Evolutionary conservation across 768 basidiomycete genomes (phyloP).

Genomic region (Mrakia blollopis): DNA sequence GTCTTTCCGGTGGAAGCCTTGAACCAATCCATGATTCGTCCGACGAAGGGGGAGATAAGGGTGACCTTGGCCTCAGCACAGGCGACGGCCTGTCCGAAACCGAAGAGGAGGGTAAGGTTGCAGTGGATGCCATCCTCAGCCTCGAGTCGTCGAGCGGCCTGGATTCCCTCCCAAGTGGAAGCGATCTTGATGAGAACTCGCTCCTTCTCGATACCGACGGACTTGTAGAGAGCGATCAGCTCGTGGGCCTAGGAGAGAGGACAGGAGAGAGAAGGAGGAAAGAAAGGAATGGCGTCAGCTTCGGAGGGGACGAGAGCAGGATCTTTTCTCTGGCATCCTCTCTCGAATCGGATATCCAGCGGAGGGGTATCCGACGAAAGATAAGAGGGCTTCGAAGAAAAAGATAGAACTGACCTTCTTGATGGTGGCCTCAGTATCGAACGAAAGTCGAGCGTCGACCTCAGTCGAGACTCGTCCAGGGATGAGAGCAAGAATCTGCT

Average conservation of each 20-base stretch:
- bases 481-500: constrained; percentile 88
- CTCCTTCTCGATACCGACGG: constrained; percentile 87
- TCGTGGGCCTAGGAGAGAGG: constrained; percentile 47
- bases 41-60: constrained; percentile 98
- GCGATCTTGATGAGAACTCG: constrained; percentile 99
- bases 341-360: background rate
- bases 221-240: constrained; percentile 89
- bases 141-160: constrained; percentile 95
- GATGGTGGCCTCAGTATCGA: constrained; percentile 89
- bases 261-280: background rate
- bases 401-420: constrained; percentile 56
- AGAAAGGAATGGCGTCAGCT: constrained; percentile 20
- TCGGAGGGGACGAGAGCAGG: background rate
- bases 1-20: constrained; percentile 76
- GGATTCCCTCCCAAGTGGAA: constrained; percentile 99
- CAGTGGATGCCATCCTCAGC: constrained; percentile 89
- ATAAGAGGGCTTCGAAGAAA: background rate
- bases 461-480: constrained; percentile 99
- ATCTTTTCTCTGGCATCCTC: too few relatives aligned
- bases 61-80: constrained; percentile 98
- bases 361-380: background rate
- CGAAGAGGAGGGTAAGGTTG: constrained; percentile 98
- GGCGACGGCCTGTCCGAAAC: constrained; percentile 96
- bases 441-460: constrained; percentile 95
- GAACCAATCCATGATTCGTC: constrained; percentile 95